phyloP scores from a whole-genome alignment of 2,329 filamentous ascomycete genomes.

The Trichophyton rubrum region DNA sequence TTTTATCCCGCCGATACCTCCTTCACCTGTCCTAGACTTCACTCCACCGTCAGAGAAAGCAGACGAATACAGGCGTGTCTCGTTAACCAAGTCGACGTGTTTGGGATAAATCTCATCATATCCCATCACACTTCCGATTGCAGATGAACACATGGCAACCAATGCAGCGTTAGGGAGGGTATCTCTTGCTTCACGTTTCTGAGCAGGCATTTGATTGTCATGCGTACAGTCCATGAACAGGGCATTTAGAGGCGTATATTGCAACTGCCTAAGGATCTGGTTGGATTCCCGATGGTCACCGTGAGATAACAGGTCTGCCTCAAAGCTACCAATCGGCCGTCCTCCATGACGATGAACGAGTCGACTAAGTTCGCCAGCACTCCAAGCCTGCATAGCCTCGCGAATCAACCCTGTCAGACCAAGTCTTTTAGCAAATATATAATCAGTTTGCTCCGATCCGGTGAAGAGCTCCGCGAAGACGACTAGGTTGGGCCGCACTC shows the following conservation, averaged over 20 bases:
- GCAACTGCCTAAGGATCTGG: constrained; percentile 68
- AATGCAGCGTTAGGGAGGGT: constrained; percentile 88
- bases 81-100: constrained; percentile 83
- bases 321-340: constrained; percentile 90
- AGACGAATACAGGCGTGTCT: constrained; percentile 72
- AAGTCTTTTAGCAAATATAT: constrained; percentile 84
- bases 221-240: constrained; percentile 99
- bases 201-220: constrained; percentile 90
- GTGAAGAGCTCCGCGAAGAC: constrained; percentile 93
- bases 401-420: constrained; percentile 85
- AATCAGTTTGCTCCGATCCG: constrained; percentile 90
- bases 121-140: constrained; percentile 91
- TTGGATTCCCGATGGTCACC: constrained; percentile 35
- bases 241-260: constrained; percentile 78
- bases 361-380: constrained; percentile 79
- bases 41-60: constrained; percentile 53
- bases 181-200: constrained; percentile 87
- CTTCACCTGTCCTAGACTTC: constrained; percentile 56
- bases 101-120: constrained; percentile 95
- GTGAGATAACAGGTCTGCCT: constrained; percentile 72
- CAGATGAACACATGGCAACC: constrained; percentile 90
- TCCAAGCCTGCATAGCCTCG: constrained; percentile 98
- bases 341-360: constrained; percentile 90
- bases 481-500: constrained; percentile 74
- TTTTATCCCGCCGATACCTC: constrained; percentile 81